These are phyloP conservation scores for Chenopodium album DNA, from an alignment of 148 eudicot genomes.

Conservation along the genomic window DNA sequence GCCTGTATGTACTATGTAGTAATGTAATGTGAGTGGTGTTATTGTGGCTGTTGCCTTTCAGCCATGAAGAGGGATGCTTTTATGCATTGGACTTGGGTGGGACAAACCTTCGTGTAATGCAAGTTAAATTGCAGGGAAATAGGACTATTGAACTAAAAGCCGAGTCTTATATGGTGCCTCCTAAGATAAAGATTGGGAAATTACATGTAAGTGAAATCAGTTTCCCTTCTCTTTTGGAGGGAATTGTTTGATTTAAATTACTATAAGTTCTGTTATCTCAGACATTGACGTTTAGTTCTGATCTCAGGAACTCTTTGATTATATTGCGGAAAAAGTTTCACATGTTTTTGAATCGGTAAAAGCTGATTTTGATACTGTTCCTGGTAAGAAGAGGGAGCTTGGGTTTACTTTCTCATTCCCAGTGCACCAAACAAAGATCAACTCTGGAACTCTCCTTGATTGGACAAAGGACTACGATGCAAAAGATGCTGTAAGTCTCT, in stretches of 20 bases:
- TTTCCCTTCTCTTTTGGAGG: neutral
- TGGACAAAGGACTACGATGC: constrained; percentile 48
- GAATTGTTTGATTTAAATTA: neutral
- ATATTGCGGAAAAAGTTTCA: constrained; percentile 40
- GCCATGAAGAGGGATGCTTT: constrained; percentile 41
- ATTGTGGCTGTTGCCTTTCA: constrained; percentile 19
- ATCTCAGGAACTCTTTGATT: constrained; percentile 43
- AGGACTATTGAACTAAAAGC: constrained; percentile 19
- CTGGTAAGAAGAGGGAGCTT: constrained; percentile 38
- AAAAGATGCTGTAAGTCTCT: constrained; percentile 34
- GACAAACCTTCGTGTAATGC: constrained; percentile 46
- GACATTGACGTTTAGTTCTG: constrained; percentile 16
- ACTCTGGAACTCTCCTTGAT: constrained; percentile 40
- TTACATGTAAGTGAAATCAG: constrained; percentile 29
- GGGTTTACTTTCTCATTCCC: constrained; percentile 56
- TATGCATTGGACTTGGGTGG: constrained; percentile 53
- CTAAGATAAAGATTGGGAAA: constrained; percentile 32
- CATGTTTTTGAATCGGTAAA: constrained; percentile 21
- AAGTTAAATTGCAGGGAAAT: constrained; percentile 32
- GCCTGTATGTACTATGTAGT: neutral
- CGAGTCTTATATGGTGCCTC: constrained; percentile 31
- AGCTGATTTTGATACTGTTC: constrained; percentile 23
- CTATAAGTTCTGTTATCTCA: neutral
- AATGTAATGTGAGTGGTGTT: neutral
- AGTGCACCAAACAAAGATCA: constrained; percentile 36